phyloP scores from a whole-genome alignment of 768 basidiomycete genomes.

The Serendipita sp. region DNA sequence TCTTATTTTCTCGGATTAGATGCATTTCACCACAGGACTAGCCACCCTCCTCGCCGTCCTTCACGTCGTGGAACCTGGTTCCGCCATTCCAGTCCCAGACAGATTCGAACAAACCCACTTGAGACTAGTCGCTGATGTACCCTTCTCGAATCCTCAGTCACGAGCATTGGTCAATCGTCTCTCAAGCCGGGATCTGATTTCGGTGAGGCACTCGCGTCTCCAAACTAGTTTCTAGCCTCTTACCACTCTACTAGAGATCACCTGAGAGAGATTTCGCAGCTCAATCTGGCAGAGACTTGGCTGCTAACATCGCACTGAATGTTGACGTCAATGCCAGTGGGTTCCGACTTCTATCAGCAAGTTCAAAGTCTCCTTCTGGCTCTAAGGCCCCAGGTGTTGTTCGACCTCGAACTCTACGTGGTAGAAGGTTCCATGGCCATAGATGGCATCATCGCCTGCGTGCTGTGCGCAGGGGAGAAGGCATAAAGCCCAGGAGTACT shows the following conservation, averaged over 20 bases:
- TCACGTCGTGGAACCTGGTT: background rate
- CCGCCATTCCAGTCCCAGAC: background rate
- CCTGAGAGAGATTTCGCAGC: too few relatives aligned
- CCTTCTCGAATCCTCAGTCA: too few relatives aligned
- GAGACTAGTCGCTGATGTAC: too few relatives aligned
- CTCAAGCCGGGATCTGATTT: too few relatives aligned
- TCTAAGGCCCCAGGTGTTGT: background rate
- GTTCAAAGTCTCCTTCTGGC: too few relatives aligned
- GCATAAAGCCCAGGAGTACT: background rate
- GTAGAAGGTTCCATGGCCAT: background rate
- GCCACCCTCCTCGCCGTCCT: background rate
- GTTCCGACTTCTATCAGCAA: conserved; percentile 17
- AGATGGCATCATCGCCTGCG: background rate
- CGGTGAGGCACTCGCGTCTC: too few relatives aligned
- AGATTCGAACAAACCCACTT: too few relatives aligned
- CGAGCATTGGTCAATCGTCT: too few relatives aligned
- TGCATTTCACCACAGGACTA: background rate
- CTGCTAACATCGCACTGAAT: too few relatives aligned
- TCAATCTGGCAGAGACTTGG: too few relatives aligned
- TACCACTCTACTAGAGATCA: too few relatives aligned
- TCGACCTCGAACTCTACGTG: background rate
- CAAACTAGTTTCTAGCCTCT: too few relatives aligned
- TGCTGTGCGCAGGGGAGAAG: background rate
- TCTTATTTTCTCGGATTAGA: background rate
- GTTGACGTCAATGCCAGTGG: conserved; percentile 15